phyloP scores from a whole-genome alignment of 2,329 filamentous ascomycete species.

The Aspergillus vadensis region DNA sequence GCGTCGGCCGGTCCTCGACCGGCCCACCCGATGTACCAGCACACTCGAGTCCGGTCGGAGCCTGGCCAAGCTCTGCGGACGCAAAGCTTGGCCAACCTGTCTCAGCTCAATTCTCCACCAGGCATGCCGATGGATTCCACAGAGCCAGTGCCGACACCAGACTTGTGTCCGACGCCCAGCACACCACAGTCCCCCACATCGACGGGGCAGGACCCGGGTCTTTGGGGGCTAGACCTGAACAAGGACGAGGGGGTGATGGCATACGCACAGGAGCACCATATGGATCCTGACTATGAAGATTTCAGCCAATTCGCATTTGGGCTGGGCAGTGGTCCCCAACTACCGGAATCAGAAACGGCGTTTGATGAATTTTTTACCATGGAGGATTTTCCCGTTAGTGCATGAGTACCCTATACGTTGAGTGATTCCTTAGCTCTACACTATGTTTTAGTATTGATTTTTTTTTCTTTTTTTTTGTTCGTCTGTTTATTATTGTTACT shows the following conservation, averaged over 20 bases:
- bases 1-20: slow-evolving; percentile 23
- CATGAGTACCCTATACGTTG: slow-evolving; percentile 20
- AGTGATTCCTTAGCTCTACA: neutral
- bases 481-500: slow-evolving; percentile 2
- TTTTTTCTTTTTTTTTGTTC: slow-evolving; percentile 4
- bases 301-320: slow-evolving; percentile 34
- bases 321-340: slow-evolving; percentile 26
- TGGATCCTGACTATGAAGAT: slow-evolving; percentile 30
- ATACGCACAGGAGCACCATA: slow-evolving; percentile 29
- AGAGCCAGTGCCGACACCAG: slow-evolving; percentile 35
- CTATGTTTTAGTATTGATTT: slow-evolving; percentile 26
- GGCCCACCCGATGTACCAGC: slow-evolving; percentile 15
- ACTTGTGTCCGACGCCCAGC: slow-evolving; percentile 36
- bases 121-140: slow-evolving; percentile 24
- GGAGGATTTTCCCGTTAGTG: slow-evolving; percentile 35
- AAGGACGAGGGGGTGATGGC: slow-evolving; percentile 27
- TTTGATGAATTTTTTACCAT: slow-evolving; percentile 38
- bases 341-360: slow-evolving; percentile 31
- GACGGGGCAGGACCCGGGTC: slow-evolving; percentile 12
- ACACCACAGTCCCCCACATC: slow-evolving; percentile 33
- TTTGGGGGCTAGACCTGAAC: slow-evolving; percentile 16
- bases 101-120: slow-evolving; percentile 22
- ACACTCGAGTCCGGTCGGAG: slow-evolving; percentile 25
- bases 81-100: slow-evolving; percentile 9
- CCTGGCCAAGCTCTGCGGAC: slow-evolving; percentile 8